Conservation (phyloP, 495 filamentous ascomycete genomes). For the Aspergillus ellipticus region DNA sequence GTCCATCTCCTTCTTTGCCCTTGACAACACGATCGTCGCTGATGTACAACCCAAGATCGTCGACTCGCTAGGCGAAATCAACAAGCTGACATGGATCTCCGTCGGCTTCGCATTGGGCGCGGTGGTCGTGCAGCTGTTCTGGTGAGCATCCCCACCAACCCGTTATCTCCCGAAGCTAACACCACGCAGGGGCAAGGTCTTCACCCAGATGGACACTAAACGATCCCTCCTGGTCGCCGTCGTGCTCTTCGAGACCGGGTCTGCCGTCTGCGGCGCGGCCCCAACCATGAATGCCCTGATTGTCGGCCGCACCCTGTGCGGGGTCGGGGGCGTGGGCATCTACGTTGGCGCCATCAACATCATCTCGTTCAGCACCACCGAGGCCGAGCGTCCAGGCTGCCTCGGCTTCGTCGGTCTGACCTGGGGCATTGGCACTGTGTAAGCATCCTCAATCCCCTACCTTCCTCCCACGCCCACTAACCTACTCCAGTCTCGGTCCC, state of each 20-base stretch:
- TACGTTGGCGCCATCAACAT: conserved; percentile 73
- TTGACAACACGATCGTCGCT: neutral
- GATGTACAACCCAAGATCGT: neutral
- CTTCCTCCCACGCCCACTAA: too few relatives aligned
- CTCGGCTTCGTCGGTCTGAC: conserved; percentile 30
- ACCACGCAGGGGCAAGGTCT: too few relatives aligned
- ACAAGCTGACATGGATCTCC: neutral
- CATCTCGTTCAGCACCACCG: conserved; percentile 39
- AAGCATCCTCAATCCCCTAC: too few relatives aligned
- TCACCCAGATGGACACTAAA: conserved; percentile 42
- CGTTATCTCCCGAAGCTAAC: too few relatives aligned
- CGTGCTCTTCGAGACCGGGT: conserved; percentile 67
- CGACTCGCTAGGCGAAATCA: neutral
- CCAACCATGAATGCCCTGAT: conserved; percentile 63
- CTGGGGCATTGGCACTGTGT: conserved; percentile 49
- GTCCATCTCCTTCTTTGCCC: neutral
- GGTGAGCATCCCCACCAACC: too few relatives aligned
- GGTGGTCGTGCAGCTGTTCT: neutral
- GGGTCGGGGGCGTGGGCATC: conserved; percentile 68
- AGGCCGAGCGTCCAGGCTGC: conserved; percentile 44
- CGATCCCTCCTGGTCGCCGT: conserved; percentile 55
- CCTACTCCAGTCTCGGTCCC: conserved; percentile 38
- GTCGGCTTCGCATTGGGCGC: neutral
- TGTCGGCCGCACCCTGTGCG: conserved; percentile 71
- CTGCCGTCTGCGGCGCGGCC: conserved; percentile 64